Percentiles rank a stretch among this genome's conserved stretches.
Conservation (phyloP, 176 grass and related monocot genomes). For the Zoysia japonica region DNA sequence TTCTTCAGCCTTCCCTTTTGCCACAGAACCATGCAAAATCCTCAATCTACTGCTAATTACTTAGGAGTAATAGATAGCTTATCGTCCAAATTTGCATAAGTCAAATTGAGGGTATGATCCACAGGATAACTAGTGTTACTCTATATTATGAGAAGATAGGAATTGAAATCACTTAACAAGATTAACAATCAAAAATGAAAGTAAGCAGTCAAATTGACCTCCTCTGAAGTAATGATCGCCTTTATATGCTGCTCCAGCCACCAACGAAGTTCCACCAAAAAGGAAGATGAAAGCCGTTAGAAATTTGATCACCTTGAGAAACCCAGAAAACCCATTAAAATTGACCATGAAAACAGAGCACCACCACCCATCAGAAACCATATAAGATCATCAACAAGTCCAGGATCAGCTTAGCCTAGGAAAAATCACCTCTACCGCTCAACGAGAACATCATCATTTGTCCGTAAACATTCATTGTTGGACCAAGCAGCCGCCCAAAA, state of each 20-base stretch:
- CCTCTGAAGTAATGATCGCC: slow-evolving; percentile 95
- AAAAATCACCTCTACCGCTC: not conserved
- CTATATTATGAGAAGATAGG: not conserved
- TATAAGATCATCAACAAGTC: not conserved
- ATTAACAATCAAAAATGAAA: slow-evolving; percentile 4
- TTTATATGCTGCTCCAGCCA: slow-evolving; percentile 84
- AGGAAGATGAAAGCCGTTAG: slow-evolving; percentile 35
- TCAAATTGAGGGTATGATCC: not conserved
- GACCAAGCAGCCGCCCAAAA: not conserved
- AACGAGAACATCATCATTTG: not conserved
- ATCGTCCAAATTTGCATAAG: not conserved
- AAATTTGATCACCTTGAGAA: slow-evolving; percentile 5
- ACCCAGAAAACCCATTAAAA: not conserved
- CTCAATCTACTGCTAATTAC: not conserved
- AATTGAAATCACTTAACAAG: slow-evolving; percentile 5
- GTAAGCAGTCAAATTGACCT: slow-evolving; percentile 56
- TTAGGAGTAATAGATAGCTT: not conserved
- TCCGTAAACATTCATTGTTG: not conserved
- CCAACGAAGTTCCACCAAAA: slow-evolving; percentile 24
- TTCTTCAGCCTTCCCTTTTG: not conserved
- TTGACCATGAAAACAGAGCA: slow-evolving; percentile 7
- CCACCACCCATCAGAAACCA: not conserved
- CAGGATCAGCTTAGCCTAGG: slow-evolving; percentile 1
- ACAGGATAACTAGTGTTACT: not conserved
- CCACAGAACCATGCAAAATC: slow-evolving; percentile 16